Evolutionary conservation across 257 asterid genomes (phyloP).

Genomic region (Nicotiana attenuata): DNA sequence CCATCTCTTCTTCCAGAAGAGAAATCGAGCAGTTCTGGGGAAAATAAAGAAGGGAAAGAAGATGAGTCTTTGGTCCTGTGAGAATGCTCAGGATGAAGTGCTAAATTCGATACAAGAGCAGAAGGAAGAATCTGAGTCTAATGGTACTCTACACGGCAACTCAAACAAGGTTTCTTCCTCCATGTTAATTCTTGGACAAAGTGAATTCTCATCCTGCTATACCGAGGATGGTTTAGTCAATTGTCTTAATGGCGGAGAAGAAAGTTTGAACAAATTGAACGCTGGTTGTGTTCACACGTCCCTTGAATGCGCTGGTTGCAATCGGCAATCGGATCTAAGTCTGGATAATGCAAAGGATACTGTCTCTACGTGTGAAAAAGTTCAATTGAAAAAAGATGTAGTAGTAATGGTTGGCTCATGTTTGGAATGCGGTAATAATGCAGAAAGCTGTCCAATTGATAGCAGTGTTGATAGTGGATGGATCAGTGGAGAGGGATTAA

Average conservation of each 20-base stretch:
- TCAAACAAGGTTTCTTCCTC: constrained; percentile 14
- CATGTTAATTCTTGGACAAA: constrained; percentile 21
- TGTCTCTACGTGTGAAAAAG: constrained; percentile 14
- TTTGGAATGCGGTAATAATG: constrained; percentile 27
- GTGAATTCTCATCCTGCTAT: constrained; percentile 27
- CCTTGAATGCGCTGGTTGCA: constrained; percentile 18
- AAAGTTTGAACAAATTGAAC: constrained; percentile 28
- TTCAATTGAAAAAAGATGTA: constrained; percentile 13
- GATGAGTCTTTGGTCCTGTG: constrained; percentile 19
- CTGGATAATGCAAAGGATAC: constrained; percentile 14
- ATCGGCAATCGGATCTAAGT: constrained; percentile 22
- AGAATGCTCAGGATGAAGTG: constrained; percentile 20
- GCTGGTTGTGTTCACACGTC: constrained; percentile 24
- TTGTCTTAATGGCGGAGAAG: constrained; percentile 27
- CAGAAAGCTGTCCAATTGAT: constrained; percentile 35
- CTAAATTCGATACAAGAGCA: constrained; percentile 25
- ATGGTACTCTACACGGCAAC: constrained; percentile 21
- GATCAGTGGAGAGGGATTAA: neutral
- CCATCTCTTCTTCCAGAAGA: constrained; percentile 33
- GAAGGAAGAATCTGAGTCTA: constrained; percentile 31
- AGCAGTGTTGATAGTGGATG: constrained; percentile 21
- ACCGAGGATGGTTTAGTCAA: constrained; percentile 19
- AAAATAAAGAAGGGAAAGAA: constrained; percentile 41
- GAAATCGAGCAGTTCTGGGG: constrained; percentile 30
- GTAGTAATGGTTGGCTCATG: constrained; percentile 11